Conservation (phyloP, 768 basidiomycete genomes). For the Basidioascus undulatus region DNA sequence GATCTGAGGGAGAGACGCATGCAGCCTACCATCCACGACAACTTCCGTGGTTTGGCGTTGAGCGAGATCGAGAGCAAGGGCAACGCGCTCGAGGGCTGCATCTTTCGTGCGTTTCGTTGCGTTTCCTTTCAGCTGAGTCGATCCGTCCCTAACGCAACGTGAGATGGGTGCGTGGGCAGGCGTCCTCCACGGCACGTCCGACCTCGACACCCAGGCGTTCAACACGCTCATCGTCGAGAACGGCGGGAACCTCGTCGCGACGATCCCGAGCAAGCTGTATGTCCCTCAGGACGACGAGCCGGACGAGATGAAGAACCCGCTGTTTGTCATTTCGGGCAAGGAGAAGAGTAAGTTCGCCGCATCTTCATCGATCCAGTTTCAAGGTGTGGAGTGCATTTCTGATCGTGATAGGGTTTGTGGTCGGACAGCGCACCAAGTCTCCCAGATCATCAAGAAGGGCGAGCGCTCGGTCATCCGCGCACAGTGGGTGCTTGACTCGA, state of each 20-base stretch:
- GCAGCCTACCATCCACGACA: slow-evolving; percentile 28
- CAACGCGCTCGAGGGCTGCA: slow-evolving; percentile 45
- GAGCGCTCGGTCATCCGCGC: slow-evolving; percentile 51
- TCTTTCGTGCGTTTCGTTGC: slow-evolving; percentile 37
- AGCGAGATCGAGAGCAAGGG: slow-evolving; percentile 35
- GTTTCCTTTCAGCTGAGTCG: neutral
- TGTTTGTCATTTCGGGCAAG: slow-evolving; percentile 41
- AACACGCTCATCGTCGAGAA: slow-evolving; percentile 25
- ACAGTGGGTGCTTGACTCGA: slow-evolving; percentile 13
- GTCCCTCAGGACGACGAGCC: slow-evolving; percentile 22
- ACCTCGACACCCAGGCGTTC: slow-evolving; percentile 47
- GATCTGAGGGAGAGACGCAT: too few species aligned
- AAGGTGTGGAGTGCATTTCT: slow-evolving; percentile 1
- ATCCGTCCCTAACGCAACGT: slow-evolving; percentile 1
- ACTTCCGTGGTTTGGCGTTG: slow-evolving; percentile 37
- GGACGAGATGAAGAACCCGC: slow-evolving; percentile 40
- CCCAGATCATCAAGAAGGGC: slow-evolving; percentile 42
- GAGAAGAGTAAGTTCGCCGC: slow-evolving; percentile 33
- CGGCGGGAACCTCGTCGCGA: slow-evolving; percentile 17
- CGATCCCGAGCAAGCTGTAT: slow-evolving; percentile 20
- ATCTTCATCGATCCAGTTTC: neutral
- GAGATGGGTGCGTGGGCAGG: slow-evolving; percentile 7
- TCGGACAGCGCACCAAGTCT: slow-evolving; percentile 41
- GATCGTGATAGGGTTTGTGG: neutral
- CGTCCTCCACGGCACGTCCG: slow-evolving; percentile 29